Percentiles rank a stretch among this genome's conserved stretches.
Conservation (phyloP, 768 basidiomycete genomes). For the Collybia sp. region DNA sequence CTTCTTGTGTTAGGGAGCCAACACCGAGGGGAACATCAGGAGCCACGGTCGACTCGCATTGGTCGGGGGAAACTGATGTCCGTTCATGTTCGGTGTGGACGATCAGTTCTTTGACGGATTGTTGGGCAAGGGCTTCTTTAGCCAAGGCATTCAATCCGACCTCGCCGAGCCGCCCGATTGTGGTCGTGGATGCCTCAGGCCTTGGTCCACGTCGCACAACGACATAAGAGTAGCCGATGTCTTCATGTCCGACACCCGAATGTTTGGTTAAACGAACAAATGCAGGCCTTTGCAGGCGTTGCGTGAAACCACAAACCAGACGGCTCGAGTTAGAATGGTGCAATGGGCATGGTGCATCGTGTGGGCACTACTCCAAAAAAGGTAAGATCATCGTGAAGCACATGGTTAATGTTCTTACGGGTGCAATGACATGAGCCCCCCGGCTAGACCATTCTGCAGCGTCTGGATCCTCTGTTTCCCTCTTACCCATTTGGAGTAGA, state of each 20-base stretch:
- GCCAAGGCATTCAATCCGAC: slow-evolving; percentile 43
- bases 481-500: slow-evolving; percentile 59
- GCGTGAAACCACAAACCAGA: slow-evolving; percentile 78
- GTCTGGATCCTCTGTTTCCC: slow-evolving; percentile 48
- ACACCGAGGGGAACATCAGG: slow-evolving; percentile 5
- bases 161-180: slow-evolving; percentile 47
- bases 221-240: slow-evolving; percentile 86
- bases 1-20: slow-evolving; percentile 15
- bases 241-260: slow-evolving; percentile 78
- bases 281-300: slow-evolving; percentile 80
- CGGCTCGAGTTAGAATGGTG: slow-evolving; percentile 46
- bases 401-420: slow-evolving; percentile 43
- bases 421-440: slow-evolving; percentile 85
- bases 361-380: slow-evolving; percentile 64
- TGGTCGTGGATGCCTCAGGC: slow-evolving; percentile 36
- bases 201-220: slow-evolving; percentile 78
- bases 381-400: neutral
- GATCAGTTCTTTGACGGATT: slow-evolving; percentile 33
- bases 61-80: slow-evolving; percentile 4
- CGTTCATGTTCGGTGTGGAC: slow-evolving; percentile 29
- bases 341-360: slow-evolving; percentile 83
- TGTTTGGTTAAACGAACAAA: slow-evolving; percentile 90
- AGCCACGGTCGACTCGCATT: slow-evolving; percentile 4
- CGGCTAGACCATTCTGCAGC: slow-evolving; percentile 26
- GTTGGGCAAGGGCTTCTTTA: slow-evolving; percentile 22